Conservation (phyloP, 257 asterid species). For the Capsicum rhomboideum region DNA sequence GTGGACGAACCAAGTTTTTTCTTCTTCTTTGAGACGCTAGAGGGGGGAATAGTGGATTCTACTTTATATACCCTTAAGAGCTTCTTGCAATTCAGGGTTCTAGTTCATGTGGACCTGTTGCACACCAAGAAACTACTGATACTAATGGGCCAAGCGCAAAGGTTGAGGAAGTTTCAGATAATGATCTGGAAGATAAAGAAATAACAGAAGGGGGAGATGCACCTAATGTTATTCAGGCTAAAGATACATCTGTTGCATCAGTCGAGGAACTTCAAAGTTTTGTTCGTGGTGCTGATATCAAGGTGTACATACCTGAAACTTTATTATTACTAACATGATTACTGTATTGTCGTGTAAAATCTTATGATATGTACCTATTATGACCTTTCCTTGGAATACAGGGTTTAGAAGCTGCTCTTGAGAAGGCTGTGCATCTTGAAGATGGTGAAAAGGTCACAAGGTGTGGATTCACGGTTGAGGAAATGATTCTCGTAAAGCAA, state of each 20-base stretch:
- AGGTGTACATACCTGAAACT: slow-evolving; percentile 37
- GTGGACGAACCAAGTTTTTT: background rate
- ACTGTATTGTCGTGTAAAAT: slow-evolving; percentile 2
- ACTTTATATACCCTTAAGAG: slow-evolving; percentile 3
- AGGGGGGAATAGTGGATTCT: background rate
- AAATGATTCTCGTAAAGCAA: slow-evolving; percentile 20
- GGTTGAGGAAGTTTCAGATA: slow-evolving; percentile 45
- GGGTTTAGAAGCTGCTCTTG: slow-evolving; percentile 99
- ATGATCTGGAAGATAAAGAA: slow-evolving; percentile 48
- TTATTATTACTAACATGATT: background rate
- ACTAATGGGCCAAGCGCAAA: slow-evolving; percentile 35
- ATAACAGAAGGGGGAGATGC: slow-evolving; percentile 35
- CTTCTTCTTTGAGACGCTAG: background rate
- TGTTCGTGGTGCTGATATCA: slow-evolving; percentile 85
- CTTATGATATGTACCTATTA: background rate
- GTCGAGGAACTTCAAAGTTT: slow-evolving; percentile 78
- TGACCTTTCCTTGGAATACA: slow-evolving; percentile 18
- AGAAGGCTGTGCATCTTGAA: slow-evolving; percentile 93
- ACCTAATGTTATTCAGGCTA: slow-evolving; percentile 30
- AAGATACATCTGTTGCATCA: slow-evolving; percentile 46
- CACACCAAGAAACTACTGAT: slow-evolving; percentile 29
- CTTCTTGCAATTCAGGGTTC: slow-evolving; percentile 42
- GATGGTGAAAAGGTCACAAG: slow-evolving; percentile 83
- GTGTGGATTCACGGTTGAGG: slow-evolving; percentile 28
- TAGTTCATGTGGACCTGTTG: slow-evolving; percentile 34